Percentiles rank a stretch among this genome's conserved stretches.
Evolutionary conservation across 176 grass and related monocot species (phyloP).

Genomic region (Hyparrhenia diplandra): DNA sequence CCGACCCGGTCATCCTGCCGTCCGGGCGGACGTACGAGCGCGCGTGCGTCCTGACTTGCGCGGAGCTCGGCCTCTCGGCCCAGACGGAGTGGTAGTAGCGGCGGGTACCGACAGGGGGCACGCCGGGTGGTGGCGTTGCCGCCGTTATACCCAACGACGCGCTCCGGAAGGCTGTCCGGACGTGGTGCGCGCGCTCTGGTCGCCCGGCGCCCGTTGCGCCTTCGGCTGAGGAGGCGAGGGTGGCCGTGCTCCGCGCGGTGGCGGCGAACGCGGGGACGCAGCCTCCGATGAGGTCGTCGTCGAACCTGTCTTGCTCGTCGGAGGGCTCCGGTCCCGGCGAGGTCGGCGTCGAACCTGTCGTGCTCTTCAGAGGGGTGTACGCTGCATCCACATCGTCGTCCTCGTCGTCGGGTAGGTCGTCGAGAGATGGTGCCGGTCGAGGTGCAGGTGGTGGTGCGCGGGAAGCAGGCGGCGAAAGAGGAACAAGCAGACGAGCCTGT

Average conservation of each 20-base stretch:
- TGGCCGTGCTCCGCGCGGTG: constrained; percentile 32
- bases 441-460: not conserved
- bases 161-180: constrained; percentile 46
- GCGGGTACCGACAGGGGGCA: not conserved
- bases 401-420: constrained; percentile 14
- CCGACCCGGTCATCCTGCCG: constrained; percentile 57
- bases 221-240: constrained; percentile 15
- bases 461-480: not conserved
- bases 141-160: constrained; percentile 62
- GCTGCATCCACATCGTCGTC: constrained; percentile 7
- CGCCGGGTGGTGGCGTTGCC: not conserved
- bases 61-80: constrained; percentile 49
- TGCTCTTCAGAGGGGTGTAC: constrained; percentile 19
- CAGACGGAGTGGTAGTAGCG: not conserved
- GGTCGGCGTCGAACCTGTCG: not conserved
- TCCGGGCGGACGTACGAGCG: constrained; percentile 60
- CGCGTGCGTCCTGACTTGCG: constrained; percentile 49
- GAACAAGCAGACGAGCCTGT: not conserved
- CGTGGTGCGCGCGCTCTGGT: constrained; percentile 43
- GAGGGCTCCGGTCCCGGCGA: not conserved
- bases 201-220: not conserved
- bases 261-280: not conserved
- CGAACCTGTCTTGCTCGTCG: not conserved
- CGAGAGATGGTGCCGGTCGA: constrained; percentile 9
- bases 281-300: not conserved